These are phyloP conservation scores for Cetraspora pellucida DNA, from an alignment of 192 early-diverging fungal genomes.

Conservation along the genomic window DNA sequence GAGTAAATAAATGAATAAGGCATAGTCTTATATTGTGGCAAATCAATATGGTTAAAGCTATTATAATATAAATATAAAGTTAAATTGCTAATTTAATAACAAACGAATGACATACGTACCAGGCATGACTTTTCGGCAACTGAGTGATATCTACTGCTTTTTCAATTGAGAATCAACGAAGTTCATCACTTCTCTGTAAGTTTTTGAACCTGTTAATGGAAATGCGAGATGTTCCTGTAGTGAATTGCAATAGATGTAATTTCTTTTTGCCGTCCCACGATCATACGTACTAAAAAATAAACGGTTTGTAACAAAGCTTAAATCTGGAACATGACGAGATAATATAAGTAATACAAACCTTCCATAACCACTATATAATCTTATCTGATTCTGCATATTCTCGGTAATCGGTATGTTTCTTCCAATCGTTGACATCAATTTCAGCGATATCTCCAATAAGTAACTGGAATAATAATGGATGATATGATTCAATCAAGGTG, in stretches of 20 bases:
- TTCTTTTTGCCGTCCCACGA: conserved; percentile 93
- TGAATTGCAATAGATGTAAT: conserved; percentile 93
- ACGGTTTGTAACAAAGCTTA: not conserved
- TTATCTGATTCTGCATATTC: conserved; percentile 97
- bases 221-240: conserved; percentile 96
- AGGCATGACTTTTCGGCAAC: conserved; percentile 94
- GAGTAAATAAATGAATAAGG: too few relatives aligned
- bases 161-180: conserved; percentile 93
- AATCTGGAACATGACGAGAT: not conserved
- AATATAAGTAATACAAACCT: conserved; percentile 29
- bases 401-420: conserved; percentile 97
- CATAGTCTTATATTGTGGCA: too few relatives aligned
- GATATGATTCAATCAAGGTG: conserved; percentile 16
- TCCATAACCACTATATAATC: conserved; percentile 88
- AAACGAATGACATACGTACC: conserved; percentile 48
- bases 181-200: conserved; percentile 94
- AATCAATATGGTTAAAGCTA: too few relatives aligned
- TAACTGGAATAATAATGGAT: conserved; percentile 47
- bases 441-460: conserved; percentile 96
- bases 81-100: not conserved
- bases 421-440: conserved; percentile 98
- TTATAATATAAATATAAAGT: too few relatives aligned
- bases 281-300: conserved; percentile 61
- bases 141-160: conserved; percentile 86
- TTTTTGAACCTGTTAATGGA: conserved; percentile 99